Percentiles rank a stretch among this genome's conserved stretches.
Evolutionary conservation across 1,284 basidiomycete species (phyloP).

Genomic region (Trametes pubescens): DNA sequence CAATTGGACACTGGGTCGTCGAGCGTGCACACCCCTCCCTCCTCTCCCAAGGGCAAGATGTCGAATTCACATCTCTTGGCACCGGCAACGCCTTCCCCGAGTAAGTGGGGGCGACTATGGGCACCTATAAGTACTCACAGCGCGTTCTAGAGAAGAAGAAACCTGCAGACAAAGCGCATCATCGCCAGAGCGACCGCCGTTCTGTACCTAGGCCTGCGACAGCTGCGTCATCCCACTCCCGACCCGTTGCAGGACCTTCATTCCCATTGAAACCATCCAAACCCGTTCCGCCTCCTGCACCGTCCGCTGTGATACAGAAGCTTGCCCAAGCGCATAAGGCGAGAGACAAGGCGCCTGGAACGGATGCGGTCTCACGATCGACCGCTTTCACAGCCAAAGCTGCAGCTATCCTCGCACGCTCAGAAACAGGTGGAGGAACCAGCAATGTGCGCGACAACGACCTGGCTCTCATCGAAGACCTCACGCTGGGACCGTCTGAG

Average conservation of each 20-base stretch:
- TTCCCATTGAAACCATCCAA: conserved; percentile 8
- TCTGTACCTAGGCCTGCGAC: not conserved
- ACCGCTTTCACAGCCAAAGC: conserved; percentile 52
- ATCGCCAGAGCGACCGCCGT: not conserved
- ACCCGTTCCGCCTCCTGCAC: conserved; percentile 38
- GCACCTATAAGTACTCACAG: not conserved
- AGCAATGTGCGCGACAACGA: conserved; percentile 63
- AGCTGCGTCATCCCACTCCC: not conserved
- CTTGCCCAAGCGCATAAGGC: conserved; percentile 48
- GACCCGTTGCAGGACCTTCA: not conserved
- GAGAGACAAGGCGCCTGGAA: conserved; percentile 32
- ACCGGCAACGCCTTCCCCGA: conserved; percentile 75
- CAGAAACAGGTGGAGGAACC: conserved; percentile 1
- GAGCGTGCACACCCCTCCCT: conserved; percentile 23
- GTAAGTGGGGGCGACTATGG: conserved; percentile 53
- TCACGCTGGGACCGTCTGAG: conserved; percentile 79
- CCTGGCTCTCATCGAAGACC: conserved; percentile 77
- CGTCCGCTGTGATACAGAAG: conserved; percentile 59
- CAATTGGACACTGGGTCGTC: conserved; percentile 48
- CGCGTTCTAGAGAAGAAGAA: conserved; percentile 54
- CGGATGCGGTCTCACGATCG: conserved; percentile 45
- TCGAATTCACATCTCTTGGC: conserved; percentile 55
- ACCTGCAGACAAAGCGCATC: conserved; percentile 24
- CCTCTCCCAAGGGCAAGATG: conserved; percentile 61
- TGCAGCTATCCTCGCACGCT: conserved; percentile 6